Base-by-base conservation (phyloP, 176 grass and related monocot species). In the Puya raimondii region DNA sequence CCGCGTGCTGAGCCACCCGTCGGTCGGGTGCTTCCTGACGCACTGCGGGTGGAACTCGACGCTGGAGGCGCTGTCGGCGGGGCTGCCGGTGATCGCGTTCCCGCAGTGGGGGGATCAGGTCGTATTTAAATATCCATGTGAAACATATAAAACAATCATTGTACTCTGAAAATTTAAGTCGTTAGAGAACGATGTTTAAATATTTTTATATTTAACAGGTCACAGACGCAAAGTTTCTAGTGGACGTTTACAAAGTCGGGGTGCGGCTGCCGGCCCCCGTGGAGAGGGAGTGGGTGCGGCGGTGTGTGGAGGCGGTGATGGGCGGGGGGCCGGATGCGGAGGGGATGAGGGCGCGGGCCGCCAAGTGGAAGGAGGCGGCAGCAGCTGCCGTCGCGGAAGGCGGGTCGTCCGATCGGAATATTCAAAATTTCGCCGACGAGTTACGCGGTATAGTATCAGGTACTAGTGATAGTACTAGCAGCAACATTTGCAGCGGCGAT, bases 11-110 rank as follows among this genome's bases (percentile, higher is more conserved):
- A 70, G 58, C 25, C 92, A 96, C 70, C 4, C 54, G 12, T 29
- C 92, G 0, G 71, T 81, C 0, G 92, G 74, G 10, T 91, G 88
- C 79, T 96, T 96, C 75, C 64, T 96, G 56, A 91, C 88, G 64
- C 88, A 96, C 81, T 91, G 92, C 70, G 92, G 92, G 0, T 91
- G 88, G 92, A 96, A 91, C 85, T 96, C 92, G 3, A 83, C 75
- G 29, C 78, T 87, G 12, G 92, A 96, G 85, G 89, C 82, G 18
- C 16, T 96, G 2, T 76, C 88, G 16, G 82, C 82, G 0, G 91
- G 91, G 0, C 78, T 91, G 22, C 87, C 91, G 2, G 88, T 96
- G 50, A 79, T 96, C 15, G 85, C 85, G 0, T 91, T 79, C 74
- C 91, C 88, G 14, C 85, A 88, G 67, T 96, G 76, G 71, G 88